Percentiles rank a stretch among this genome's conserved stretches.
These are phyloP conservation scores for Meira nashicola DNA, from an alignment of 1,284 basidiomycete species.

Conservation along the genomic window DNA sequence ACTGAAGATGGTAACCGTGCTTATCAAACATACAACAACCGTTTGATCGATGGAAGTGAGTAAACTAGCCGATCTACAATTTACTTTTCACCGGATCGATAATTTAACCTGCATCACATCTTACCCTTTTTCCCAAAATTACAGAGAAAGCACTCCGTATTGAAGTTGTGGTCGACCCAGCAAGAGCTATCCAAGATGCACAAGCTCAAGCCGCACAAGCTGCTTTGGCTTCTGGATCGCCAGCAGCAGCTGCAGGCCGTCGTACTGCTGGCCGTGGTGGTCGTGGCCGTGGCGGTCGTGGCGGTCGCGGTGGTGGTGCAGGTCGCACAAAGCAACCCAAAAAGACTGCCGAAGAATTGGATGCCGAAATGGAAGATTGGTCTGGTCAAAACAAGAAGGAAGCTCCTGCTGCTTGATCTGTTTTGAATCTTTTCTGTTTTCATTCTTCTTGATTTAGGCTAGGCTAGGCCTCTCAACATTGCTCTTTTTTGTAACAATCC, in stretches of 20 bases:
- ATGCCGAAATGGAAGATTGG: constrained; percentile 61
- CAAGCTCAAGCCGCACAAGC: constrained; percentile 23
- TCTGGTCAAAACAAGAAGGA: not conserved
- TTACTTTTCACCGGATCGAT: not conserved
- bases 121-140: constrained; percentile 30
- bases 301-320: constrained; percentile 32
- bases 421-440: too few species aligned
- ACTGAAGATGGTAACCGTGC: constrained; percentile 88
- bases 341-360: constrained; percentile 60
- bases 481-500: too few species aligned
- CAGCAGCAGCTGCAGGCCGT: constrained; percentile 25
- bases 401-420: too few species aligned
- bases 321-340: constrained; percentile 54
- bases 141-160: constrained; percentile 89
- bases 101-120: too few species aligned
- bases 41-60: constrained; percentile 99
- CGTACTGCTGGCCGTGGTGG: constrained; percentile 56
- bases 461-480: too few species aligned
- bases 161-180: constrained; percentile 88
- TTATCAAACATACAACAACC: constrained; percentile 90
- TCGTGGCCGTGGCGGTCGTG: constrained; percentile 56
- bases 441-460: too few species aligned
- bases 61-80: constrained; percentile 52
- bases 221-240: constrained; percentile 21
- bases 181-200: constrained; percentile 56